Evolutionary conservation across 306 rosid species (phyloP).

Genomic region (Senna tora): DNA sequence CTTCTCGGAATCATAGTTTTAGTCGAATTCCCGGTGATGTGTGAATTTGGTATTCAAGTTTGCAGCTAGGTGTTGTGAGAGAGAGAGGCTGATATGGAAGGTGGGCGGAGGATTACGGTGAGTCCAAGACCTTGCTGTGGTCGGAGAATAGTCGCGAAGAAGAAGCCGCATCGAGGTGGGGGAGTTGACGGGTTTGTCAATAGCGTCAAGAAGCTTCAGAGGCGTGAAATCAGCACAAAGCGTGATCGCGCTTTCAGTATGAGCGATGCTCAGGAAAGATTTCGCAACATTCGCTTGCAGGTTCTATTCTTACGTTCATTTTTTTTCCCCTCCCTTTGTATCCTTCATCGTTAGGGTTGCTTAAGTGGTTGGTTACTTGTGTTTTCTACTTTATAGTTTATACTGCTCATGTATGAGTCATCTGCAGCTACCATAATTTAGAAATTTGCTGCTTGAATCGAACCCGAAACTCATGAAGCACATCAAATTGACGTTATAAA

Average conservation of each 20-base stretch:
- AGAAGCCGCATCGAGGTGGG: slow-evolving; percentile 36
- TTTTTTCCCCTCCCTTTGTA: background rate
- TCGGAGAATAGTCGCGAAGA: slow-evolving; percentile 44
- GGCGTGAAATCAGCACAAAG: slow-evolving; percentile 49
- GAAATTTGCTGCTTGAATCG: background rate
- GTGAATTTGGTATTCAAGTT: slow-evolving; percentile 2
- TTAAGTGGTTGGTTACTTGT: background rate
- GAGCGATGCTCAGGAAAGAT: slow-evolving; percentile 46
- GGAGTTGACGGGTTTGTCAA: slow-evolving; percentile 39
- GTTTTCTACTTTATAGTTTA: background rate
- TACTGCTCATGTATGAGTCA: background rate
- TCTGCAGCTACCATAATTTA: background rate
- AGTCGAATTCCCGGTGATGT: slow-evolving; percentile 2
- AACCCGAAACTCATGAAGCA: background rate
- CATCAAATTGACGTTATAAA: background rate
- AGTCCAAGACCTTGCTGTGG: slow-evolving; percentile 49
- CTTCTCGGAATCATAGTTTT: background rate
- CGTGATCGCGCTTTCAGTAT: slow-evolving; percentile 43
- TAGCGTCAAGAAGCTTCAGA: slow-evolving; percentile 52
- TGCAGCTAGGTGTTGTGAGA: background rate
- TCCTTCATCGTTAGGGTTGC: background rate
- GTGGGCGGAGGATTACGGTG: slow-evolving; percentile 45
- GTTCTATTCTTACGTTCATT: background rate
- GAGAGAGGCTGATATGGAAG: slow-evolving; percentile 25
- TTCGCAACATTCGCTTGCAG: slow-evolving; percentile 48